Conservation (phyloP, 805 yeast genomes). For the Kurtzmaniella fragi region DNA sequence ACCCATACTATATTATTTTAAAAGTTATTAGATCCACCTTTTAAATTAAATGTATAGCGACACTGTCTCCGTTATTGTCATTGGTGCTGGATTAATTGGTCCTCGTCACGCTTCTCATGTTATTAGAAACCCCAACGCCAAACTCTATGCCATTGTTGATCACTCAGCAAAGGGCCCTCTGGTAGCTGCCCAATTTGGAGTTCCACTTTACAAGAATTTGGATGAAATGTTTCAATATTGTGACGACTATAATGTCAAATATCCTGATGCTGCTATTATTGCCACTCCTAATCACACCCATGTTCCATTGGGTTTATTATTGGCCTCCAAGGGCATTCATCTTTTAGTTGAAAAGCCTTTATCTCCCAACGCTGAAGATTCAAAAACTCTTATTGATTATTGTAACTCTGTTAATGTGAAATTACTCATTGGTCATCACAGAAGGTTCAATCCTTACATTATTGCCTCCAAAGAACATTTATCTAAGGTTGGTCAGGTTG, state of each 20-base stretch:
- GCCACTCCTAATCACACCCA: constrained; percentile 40
- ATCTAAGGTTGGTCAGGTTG: constrained; percentile 21
- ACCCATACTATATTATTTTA: background rate
- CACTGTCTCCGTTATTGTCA: constrained; percentile 19
- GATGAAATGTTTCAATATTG: constrained; percentile 19
- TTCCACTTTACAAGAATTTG: constrained; percentile 18
- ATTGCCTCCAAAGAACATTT: constrained; percentile 26
- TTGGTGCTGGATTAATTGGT: constrained; percentile 39
- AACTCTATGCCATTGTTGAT: constrained; percentile 29
- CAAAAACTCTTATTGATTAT: constrained; percentile 22
- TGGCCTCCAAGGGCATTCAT: constrained; percentile 29
- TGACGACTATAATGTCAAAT: constrained; percentile 8
- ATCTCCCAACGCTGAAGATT: constrained; percentile 25
- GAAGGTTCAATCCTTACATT: constrained; percentile 37
- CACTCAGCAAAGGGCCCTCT: constrained; percentile 23
- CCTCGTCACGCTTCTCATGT: constrained; percentile 37
- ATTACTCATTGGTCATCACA: constrained; percentile 35
- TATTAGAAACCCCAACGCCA: constrained; percentile 16
- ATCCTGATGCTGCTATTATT: constrained; percentile 35
- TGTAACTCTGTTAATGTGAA: constrained; percentile 18
- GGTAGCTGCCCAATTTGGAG: constrained; percentile 18
- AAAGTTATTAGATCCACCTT: background rate
- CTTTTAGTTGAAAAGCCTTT: constrained; percentile 35
- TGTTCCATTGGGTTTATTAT: constrained; percentile 21
- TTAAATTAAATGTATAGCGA: background rate